A percentile compares a stretch with the other conserved stretches of the same genome.
These are phyloP conservation scores for Cajanus cajan DNA, from an alignment of 306 rosid species.

Conservation along the genomic window DNA sequence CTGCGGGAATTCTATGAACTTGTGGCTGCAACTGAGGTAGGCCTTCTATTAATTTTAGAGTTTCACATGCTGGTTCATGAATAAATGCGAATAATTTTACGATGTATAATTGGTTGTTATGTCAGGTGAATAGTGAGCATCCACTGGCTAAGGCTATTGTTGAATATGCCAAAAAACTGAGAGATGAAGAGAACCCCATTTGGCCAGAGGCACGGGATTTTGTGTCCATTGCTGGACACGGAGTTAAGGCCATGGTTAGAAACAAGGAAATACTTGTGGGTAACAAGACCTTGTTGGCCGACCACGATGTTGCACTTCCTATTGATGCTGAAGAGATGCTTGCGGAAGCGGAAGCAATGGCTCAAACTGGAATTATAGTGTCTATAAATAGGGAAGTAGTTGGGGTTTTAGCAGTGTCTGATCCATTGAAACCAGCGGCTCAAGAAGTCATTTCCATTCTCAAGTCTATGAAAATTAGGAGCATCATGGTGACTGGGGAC, in stretches of 20 bases:
- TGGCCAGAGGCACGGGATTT: constrained; percentile 67
- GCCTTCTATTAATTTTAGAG: neutral
- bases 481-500: constrained; percentile 79
- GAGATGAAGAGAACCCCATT: constrained; percentile 46
- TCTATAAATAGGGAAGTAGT: constrained; percentile 47
- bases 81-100: neutral
- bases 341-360: constrained; percentile 56
- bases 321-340: constrained; percentile 56
- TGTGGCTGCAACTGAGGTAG: constrained; percentile 74
- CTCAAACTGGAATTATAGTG: constrained; percentile 65
- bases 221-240: constrained; percentile 68
- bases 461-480: constrained; percentile 60
- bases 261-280: constrained; percentile 62
- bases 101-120: neutral
- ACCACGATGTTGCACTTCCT: constrained; percentile 45
- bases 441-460: constrained; percentile 68
- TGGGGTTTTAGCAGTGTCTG: constrained; percentile 69
- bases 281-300: constrained; percentile 60
- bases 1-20: constrained; percentile 54
- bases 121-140: constrained; percentile 82
- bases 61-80: neutral
- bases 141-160: constrained; percentile 77
- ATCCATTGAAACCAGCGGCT: constrained; percentile 67
- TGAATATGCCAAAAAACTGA: constrained; percentile 53
- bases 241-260: constrained; percentile 65